Conservation (phyloP, 345 rosid species). For the Salix udensis region DNA sequence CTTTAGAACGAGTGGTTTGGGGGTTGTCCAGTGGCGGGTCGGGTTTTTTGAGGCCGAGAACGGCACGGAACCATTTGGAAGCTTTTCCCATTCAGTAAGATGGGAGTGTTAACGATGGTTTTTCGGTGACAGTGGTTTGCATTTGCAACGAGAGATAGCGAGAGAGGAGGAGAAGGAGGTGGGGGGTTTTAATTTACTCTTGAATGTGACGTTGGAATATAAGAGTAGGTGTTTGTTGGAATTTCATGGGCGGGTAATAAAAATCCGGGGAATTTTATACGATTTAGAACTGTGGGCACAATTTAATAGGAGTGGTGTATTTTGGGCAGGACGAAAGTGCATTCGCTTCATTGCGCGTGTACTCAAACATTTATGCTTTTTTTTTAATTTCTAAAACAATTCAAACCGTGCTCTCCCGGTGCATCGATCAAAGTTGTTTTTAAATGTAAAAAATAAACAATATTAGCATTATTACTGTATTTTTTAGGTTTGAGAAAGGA, state of each 20-base stretch:
- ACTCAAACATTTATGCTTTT: neutral
- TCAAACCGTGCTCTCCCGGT: no score
- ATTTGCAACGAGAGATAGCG: conserved; percentile 1
- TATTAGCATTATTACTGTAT: no score
- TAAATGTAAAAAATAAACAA: no score
- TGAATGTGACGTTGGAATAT: neutral
- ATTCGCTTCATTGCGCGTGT: neutral
- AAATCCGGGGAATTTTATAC: neutral
- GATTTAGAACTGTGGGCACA: neutral
- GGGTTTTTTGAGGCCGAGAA: conserved; percentile 67
- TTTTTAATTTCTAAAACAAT: no score
- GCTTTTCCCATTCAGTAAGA: conserved; percentile 66
- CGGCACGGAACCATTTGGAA: conserved; percentile 63
- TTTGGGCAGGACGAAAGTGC: neutral
- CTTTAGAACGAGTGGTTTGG: conserved; percentile 25
- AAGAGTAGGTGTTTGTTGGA: neutral
- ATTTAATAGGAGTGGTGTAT: neutral
- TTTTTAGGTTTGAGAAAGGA: no score
- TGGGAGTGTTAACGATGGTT: neutral
- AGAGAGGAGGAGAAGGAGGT: neutral
- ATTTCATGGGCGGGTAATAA: neutral
- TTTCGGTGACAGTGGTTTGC: conserved; percentile 1
- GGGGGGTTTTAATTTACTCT: neutral
- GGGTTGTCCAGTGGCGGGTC: conserved; percentile 29
- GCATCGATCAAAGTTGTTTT: no score